A percentile compares a stretch with the other conserved stretches of the same genome.
These are phyloP conservation scores for Podila minutissima DNA, from an alignment of 192 early-diverging fungal species.

Conservation along the genomic window DNA sequence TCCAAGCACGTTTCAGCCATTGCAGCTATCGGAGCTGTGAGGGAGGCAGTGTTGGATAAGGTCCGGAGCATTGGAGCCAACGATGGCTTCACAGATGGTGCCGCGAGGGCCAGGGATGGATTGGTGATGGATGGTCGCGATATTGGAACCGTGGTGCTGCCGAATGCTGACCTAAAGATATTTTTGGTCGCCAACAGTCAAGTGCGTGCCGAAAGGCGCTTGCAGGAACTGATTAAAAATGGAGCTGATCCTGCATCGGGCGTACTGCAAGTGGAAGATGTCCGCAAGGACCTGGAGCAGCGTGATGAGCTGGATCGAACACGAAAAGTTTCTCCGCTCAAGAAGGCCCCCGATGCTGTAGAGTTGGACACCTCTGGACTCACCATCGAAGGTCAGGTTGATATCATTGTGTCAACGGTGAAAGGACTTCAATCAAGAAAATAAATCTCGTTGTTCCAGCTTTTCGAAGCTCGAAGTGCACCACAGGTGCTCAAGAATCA, in stretches of 20 bases:
- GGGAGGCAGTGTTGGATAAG: conserved; percentile 62
- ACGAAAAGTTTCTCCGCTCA: conserved; percentile 72
- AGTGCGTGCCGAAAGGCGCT: conserved; percentile 74
- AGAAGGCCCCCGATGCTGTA: conserved; percentile 75
- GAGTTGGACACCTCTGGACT: conserved; percentile 78
- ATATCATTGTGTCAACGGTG: conserved; percentile 56
- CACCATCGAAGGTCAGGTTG: conserved; percentile 75
- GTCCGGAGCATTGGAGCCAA: conserved; percentile 64
- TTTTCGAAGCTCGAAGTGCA: too few species aligned
- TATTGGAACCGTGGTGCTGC: conserved; percentile 80
- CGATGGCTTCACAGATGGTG: neutral
- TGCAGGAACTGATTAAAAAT: conserved; percentile 60
- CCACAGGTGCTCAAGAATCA: too few species aligned
- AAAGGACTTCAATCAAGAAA: neutral
- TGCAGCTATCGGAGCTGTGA: conserved; percentile 66
- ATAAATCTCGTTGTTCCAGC: neutral
- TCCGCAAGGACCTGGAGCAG: conserved; percentile 68
- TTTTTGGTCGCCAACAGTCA: conserved; percentile 74
- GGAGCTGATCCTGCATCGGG: conserved; percentile 12
- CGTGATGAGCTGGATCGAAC: conserved; percentile 76
- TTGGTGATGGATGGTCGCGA: conserved; percentile 89
- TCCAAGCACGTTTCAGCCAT: conserved; percentile 66
- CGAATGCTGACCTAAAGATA: conserved; percentile 80
- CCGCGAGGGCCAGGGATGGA: conserved; percentile 42
- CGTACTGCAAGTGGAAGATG: conserved; percentile 50